Conservation (phyloP, 2,329 filamentous ascomycete genomes). For the Aquanectria penicillioides region DNA sequence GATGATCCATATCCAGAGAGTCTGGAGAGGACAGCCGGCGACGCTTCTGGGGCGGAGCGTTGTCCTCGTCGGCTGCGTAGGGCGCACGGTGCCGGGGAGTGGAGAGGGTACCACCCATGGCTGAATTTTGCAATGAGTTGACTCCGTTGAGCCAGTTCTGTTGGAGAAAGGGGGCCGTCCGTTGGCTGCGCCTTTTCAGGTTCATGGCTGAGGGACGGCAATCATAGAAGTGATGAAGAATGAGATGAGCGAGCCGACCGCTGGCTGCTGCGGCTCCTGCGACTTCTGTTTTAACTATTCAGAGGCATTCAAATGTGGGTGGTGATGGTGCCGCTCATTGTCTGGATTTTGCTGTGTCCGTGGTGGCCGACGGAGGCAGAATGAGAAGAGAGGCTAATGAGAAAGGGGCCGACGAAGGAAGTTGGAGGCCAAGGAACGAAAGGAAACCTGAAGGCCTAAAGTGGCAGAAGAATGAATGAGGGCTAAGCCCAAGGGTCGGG, state of each 20-base stretch:
- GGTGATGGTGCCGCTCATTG: conserved; percentile 34
- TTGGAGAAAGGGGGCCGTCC: conserved; percentile 64
- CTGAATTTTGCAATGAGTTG: conserved; percentile 52
- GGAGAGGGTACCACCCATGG: conserved; percentile 51
- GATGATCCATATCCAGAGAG: conserved; percentile 44
- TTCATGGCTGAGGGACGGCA: conserved; percentile 57
- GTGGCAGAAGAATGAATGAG: conserved; percentile 3
- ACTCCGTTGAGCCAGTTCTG: conserved; percentile 63
- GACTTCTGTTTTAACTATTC: conserved; percentile 17
- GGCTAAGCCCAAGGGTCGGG: neutral
- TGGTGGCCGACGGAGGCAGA: conserved; percentile 30
- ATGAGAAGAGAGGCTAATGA: conserved; percentile 9
- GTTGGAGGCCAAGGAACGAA: conserved; percentile 8
- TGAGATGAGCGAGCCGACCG: conserved; percentile 23
- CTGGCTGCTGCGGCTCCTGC: conserved; percentile 15
- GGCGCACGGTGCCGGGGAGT: conserved; percentile 46
- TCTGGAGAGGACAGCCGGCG: conserved; percentile 58
- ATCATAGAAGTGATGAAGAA: conserved; percentile 43
- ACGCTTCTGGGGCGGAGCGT: conserved; percentile 58
- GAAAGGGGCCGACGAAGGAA: conserved; percentile 11
- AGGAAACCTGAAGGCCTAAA: conserved; percentile 6
- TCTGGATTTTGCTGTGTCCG: conserved; percentile 22
- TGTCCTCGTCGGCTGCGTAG: conserved; percentile 47
- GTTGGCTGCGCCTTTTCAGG: conserved; percentile 56
- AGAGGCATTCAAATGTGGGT: conserved; percentile 35